Percentiles rank a stretch among this genome's conserved stretches.
phyloP scores from a whole-genome alignment of 768 basidiomycete genomes.

The Porpolomopsis calyptriformis region DNA sequence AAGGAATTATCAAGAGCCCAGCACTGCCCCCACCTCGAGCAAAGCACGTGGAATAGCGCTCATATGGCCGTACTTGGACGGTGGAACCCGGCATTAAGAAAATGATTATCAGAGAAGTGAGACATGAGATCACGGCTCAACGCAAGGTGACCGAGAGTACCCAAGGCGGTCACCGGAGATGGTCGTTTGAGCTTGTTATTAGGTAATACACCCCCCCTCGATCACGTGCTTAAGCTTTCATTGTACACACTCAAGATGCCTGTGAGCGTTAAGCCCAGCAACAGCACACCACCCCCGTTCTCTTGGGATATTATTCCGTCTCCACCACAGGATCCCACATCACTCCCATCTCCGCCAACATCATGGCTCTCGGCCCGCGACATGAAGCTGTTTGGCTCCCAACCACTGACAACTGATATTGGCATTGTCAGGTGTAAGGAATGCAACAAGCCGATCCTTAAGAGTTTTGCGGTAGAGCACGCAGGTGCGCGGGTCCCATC shows the following conservation, averaged over 20 bases:
- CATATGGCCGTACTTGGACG: too few relatives aligned
- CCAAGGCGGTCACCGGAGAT: too few relatives aligned
- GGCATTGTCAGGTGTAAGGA: constrained; percentile 70
- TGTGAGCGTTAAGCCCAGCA: constrained; percentile 40
- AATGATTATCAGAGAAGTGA: too few relatives aligned
- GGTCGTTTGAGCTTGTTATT: too few relatives aligned
- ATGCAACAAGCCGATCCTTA: constrained; percentile 72
- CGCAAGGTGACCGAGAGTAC: too few relatives aligned
- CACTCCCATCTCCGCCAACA: constrained; percentile 63
- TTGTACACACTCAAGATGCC: background rate
- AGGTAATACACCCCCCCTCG: too few relatives aligned
- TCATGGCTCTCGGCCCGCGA: constrained; percentile 78
- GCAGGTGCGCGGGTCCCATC: constrained; percentile 37
- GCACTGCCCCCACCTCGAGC: too few relatives aligned
- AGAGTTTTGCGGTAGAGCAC: constrained; percentile 68
- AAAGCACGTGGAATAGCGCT: too few relatives aligned
- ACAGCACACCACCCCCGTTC: constrained; percentile 41
- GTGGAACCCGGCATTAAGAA: too few relatives aligned
- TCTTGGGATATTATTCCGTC: constrained; percentile 44
- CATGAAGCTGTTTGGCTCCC: constrained; percentile 79
- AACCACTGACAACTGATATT: constrained; percentile 53
- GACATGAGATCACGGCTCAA: too few relatives aligned
- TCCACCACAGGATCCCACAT: constrained; percentile 26
- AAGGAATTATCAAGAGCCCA: too few relatives aligned
- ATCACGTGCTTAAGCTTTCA: too few relatives aligned